Conservation (phyloP, 2,329 filamentous ascomycete genomes). For the Akanthomyces uredinophilus region DNA sequence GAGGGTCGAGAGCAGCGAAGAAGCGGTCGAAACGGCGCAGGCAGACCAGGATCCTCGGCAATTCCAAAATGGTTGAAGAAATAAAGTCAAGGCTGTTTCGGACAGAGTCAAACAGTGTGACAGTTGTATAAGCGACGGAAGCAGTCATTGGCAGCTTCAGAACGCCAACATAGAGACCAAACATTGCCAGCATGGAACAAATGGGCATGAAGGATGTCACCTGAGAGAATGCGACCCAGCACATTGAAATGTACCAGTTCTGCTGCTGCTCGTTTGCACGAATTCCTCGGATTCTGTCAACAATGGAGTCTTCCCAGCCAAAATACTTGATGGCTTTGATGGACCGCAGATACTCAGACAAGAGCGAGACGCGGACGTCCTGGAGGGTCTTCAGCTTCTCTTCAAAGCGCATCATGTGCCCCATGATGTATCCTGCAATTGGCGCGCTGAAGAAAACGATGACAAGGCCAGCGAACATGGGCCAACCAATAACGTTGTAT, state of each 20-base stretch:
- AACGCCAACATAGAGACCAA: conserved; percentile 45
- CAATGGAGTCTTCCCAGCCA: conserved; percentile 52
- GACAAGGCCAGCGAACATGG: conserved; percentile 45
- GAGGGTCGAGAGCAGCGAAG: conserved; percentile 44
- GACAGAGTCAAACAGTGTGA: conserved; percentile 48
- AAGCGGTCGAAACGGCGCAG: conserved; percentile 50
- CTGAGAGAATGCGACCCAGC: conserved; percentile 41
- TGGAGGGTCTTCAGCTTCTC: conserved; percentile 48
- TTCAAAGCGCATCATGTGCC: conserved; percentile 42
- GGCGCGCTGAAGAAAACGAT: conserved; percentile 43
- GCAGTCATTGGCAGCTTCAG: conserved; percentile 45
- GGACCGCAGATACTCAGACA: conserved; percentile 53
- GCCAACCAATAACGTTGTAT: conserved; percentile 52
- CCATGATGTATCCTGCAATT: conserved; percentile 44
- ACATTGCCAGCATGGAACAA: conserved; percentile 49
- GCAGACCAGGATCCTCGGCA: conserved; percentile 35
- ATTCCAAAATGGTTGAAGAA: conserved; percentile 34
- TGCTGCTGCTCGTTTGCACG: conserved; percentile 48
- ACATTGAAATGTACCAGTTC: conserved; percentile 48
- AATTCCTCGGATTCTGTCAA: conserved; percentile 42
- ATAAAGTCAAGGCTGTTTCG: conserved; percentile 47
- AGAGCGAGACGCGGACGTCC: conserved; percentile 52
- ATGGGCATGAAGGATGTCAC: conserved; percentile 48
- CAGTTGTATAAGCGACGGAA: conserved; percentile 52
- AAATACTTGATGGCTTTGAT: conserved; percentile 58